A percentile compares a stretch with the other conserved stretches of the same genome.
These are phyloP conservation scores for Colletotrichum siamense DNA, from an alignment of 2,329 filamentous ascomycete species.

Conservation along the genomic window DNA sequence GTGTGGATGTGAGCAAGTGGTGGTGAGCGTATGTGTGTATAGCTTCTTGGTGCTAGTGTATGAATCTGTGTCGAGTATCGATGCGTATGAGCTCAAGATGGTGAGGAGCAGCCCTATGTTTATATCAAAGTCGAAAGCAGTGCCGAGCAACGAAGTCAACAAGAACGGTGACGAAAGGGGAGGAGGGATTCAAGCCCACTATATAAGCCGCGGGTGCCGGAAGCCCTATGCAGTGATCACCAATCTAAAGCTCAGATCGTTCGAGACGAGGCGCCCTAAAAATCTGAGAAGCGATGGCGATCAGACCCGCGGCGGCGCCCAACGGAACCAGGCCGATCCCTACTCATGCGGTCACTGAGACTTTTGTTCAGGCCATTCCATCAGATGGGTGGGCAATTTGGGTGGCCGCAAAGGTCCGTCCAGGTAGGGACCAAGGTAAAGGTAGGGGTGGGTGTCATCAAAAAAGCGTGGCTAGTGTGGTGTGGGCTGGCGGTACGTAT, in stretches of 20 bases:
- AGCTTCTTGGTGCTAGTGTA: not conserved
- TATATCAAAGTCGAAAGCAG: not conserved
- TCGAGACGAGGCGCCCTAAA: conserved; percentile 15
- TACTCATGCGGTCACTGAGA: conserved; percentile 11
- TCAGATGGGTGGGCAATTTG: not conserved
- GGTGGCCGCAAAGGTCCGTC: not conserved
- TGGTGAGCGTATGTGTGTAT: not conserved
- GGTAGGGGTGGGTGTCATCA: not conserved
- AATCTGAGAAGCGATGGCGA: conserved; percentile 8
- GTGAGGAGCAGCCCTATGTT: not conserved
- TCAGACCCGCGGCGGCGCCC: conserved; percentile 17
- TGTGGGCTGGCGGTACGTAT: not conserved
- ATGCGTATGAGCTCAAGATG: not conserved
- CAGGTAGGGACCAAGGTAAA: not conserved
- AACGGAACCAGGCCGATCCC: conserved; percentile 20
- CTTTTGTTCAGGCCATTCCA: not conserved
- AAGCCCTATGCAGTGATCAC: conserved; percentile 21
- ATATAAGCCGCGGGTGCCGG: conserved; percentile 15
- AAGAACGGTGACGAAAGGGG: not conserved
- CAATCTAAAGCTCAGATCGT: conserved; percentile 18
- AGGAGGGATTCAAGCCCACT: conserved; percentile 12
- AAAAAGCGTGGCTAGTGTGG: not conserved
- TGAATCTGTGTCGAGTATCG: not conserved
- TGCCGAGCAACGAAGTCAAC: not conserved
- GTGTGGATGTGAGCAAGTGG: not conserved